Conservation (phyloP, 352 stramenopile species). For the Pythium grandisporangium region DNA sequence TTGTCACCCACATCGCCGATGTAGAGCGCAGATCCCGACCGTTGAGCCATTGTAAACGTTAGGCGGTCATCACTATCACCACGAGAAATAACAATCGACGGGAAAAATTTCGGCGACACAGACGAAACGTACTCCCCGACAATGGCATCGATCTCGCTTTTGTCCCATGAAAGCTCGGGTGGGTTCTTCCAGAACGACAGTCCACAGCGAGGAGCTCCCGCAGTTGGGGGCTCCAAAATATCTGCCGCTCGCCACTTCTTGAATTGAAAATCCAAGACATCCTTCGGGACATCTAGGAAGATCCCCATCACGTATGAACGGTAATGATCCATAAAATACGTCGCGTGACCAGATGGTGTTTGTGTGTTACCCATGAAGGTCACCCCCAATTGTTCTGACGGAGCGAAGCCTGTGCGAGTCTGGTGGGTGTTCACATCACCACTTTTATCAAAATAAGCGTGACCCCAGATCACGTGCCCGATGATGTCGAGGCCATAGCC, state of each 20-base stretch:
- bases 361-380: conserved; percentile 57
- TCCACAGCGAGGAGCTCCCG: conserved; percentile 26
- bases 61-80: background rate
- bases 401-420: conserved; percentile 42
- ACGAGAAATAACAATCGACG: conserved; percentile 18
- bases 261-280: conserved; percentile 36
- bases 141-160: conserved; percentile 16
- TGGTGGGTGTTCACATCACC: conserved; percentile 44
- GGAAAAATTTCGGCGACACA: conserved; percentile 27
- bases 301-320: conserved; percentile 58
- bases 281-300: conserved; percentile 50
- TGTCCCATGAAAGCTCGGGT: conserved; percentile 13
- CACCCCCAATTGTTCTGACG: conserved; percentile 34
- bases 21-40: background rate
- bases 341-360: conserved; percentile 19
- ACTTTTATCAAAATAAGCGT: conserved; percentile 62
- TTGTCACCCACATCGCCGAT: background rate
- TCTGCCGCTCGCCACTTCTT: conserved; percentile 22
- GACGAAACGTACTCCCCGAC: conserved; percentile 32
- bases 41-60: background rate
- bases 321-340: conserved; percentile 44
- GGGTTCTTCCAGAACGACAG: conserved; percentile 34
- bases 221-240: conserved; percentile 15
- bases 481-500: conserved; percentile 64
- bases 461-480: conserved; percentile 39